A percentile compares a stretch with the other conserved stretches of the same genome.
Evolutionary conservation across 768 basidiomycete genomes (phyloP).

Genomic region (Kockovaella imperatae): DNA sequence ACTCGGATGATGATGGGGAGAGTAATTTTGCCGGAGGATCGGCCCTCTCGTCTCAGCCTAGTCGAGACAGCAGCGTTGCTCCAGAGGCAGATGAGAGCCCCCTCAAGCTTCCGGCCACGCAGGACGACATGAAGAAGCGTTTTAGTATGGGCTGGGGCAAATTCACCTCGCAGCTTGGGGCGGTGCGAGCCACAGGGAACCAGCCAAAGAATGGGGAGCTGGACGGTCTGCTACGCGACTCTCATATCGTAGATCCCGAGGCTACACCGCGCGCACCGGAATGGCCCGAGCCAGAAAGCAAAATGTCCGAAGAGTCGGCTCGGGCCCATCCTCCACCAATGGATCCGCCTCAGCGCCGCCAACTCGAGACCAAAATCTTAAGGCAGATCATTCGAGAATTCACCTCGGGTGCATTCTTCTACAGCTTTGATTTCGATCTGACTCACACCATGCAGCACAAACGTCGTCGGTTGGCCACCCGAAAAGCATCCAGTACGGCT

Average conservation of each 20-base stretch:
- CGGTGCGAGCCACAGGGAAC: background rate
- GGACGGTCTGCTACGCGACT: no score
- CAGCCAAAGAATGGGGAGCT: background rate
- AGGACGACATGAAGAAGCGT: slow-evolving; percentile 6
- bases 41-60: background rate
- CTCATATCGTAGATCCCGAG: no score
- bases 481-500: slow-evolving; percentile 19
- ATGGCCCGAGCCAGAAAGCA: slow-evolving; percentile 1
- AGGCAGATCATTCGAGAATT: slow-evolving; percentile 69
- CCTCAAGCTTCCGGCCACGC: background rate
- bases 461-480: slow-evolving; percentile 19
- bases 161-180: slow-evolving; percentile 20
- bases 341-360: slow-evolving; percentile 43
- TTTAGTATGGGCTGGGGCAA: slow-evolving; percentile 16
- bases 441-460: slow-evolving; percentile 36
- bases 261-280: no score
- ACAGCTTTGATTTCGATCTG: slow-evolving; percentile 74
- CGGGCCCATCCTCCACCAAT: background rate
- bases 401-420: slow-evolving; percentile 81
- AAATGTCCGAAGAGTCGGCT: background rate
- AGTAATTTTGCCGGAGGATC: background rate
- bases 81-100: slow-evolving; percentile 10
- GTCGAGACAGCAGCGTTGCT: background rate
- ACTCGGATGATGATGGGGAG: background rate
- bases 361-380: slow-evolving; percentile 76